Evolutionary conservation across 1,284 basidiomycete genomes (phyloP).

Genomic region (Microbotryum lychnidis-dioicae): DNA sequence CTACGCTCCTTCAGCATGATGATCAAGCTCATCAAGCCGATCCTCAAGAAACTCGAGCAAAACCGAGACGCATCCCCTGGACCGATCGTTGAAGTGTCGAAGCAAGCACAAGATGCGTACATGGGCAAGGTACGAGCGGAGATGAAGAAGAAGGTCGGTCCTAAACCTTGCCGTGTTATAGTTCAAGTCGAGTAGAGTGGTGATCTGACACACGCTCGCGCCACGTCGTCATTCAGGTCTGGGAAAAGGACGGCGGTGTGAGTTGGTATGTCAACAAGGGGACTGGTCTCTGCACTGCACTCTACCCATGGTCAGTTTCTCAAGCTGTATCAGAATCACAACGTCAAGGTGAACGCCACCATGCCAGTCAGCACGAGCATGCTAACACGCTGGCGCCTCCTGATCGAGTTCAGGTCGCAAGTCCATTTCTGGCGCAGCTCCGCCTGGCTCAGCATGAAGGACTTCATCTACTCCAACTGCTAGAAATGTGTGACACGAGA

Average conservation of each 20-base stretch:
- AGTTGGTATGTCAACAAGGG: conserved; percentile 27
- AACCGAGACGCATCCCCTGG: conserved; percentile 2
- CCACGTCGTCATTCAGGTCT: neutral
- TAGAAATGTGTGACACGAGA: too few species aligned
- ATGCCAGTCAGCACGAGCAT: too few species aligned
- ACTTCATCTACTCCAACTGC: too few species aligned
- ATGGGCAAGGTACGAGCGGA: conserved; percentile 11
- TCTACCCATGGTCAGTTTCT: too few species aligned
- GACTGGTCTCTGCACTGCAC: conserved; percentile 20
- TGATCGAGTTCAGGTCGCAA: conserved; percentile 19
- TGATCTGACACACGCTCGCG: too few species aligned
- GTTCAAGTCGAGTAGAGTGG: too few species aligned
- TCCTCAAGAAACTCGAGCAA: conserved; percentile 3
- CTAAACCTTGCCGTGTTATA: too few species aligned
- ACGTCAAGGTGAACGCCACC: too few species aligned
- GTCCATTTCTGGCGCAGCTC: conserved; percentile 24
- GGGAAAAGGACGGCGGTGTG: conserved; percentile 30
- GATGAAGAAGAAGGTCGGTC: conserved; percentile 22
- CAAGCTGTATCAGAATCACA: too few species aligned
- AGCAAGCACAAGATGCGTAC: conserved; percentile 15
- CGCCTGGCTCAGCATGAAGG: too few species aligned
- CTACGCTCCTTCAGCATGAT: conserved; percentile 4
- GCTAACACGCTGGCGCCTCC: neutral
- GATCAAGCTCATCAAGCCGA: conserved; percentile 24
- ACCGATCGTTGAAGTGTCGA: conserved; percentile 23